Conservation (phyloP, 176 grass and related monocot genomes). For the Saccharum spontaneum region DNA sequence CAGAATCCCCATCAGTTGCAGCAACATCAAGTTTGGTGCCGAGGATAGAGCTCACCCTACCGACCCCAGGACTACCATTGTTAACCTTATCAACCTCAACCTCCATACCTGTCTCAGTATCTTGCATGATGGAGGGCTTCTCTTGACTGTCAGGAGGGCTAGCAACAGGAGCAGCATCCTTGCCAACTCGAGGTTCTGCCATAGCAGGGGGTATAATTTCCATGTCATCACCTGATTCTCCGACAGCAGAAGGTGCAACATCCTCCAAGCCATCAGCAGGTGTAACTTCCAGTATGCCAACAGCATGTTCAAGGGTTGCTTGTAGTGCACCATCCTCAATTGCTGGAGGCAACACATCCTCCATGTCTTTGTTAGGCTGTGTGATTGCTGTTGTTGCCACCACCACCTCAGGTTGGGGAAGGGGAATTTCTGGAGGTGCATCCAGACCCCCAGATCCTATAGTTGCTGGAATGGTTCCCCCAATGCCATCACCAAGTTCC, state of each 20-base stretch:
- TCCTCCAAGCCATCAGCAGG: not conserved
- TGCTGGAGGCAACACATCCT: conserved; percentile 20
- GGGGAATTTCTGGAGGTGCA: conserved; percentile 14
- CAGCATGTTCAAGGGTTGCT: conserved; percentile 22
- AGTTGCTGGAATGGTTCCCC: conserved; percentile 3
- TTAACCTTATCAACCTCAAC: conserved; percentile 25
- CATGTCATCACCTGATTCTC: conserved; percentile 2
- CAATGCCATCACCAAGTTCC: conserved; percentile 7
- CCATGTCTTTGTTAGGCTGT: not conserved
- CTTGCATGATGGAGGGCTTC: conserved; percentile 6
- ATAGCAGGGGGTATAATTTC: not conserved
- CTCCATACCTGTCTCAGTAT: conserved; percentile 41
- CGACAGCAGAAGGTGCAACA: conserved; percentile 19
- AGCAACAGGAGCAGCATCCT: conserved; percentile 31
- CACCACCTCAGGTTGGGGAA: conserved; percentile 22
- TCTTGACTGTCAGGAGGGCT: conserved; percentile 8
- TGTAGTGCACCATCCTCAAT: conserved; percentile 10
- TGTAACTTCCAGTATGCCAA: conserved; percentile 1
- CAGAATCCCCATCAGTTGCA: conserved; percentile 56
- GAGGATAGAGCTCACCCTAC: conserved; percentile 27
- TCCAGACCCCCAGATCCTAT: conserved; percentile 26
- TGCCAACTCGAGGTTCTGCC: conserved; percentile 7
- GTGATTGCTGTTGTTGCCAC: conserved; percentile 9
- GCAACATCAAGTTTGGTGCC: conserved; percentile 42
- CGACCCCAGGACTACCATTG: conserved; percentile 26